Percentiles rank a stretch among this genome's conserved stretches.
Conservation (phyloP, 768 basidiomycete genomes). For the Pulveroboletus sp. region DNA sequence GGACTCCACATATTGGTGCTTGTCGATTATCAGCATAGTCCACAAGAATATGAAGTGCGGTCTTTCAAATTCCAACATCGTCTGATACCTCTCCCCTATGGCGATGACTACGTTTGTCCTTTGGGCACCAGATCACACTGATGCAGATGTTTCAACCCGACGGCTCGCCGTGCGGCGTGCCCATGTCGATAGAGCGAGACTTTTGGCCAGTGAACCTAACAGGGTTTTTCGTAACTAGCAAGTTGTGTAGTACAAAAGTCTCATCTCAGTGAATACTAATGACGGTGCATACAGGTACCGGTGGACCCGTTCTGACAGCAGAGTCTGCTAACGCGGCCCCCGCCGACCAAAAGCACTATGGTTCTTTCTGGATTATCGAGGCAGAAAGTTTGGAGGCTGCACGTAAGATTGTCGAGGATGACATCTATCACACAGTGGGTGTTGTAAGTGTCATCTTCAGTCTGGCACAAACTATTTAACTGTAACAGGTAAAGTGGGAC, state of each 20-base stretch:
- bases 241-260: not conserved
- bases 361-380: conserved; percentile 53
- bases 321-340: conserved; percentile 48
- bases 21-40: too few relatives aligned
- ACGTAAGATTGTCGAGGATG: conserved; percentile 22
- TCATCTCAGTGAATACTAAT: conserved; percentile 10
- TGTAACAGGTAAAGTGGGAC: conserved; percentile 47
- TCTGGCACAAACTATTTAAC: not conserved
- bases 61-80: too few relatives aligned
- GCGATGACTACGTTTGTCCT: too few relatives aligned
- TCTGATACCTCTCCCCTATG: too few relatives aligned
- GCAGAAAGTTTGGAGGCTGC: conserved; percentile 51
- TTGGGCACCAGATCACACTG: conserved; percentile 33
- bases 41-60: too few relatives aligned
- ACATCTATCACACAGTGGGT: conserved; percentile 19
- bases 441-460: conserved; percentile 20
- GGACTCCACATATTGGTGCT: too few relatives aligned
- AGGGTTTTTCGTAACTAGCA: conserved; percentile 50
- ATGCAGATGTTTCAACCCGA: conserved; percentile 30
- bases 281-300: conserved; percentile 43
- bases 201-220: conserved; percentile 28
- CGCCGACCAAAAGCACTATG: conserved; percentile 54
- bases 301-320: conserved; percentile 53
- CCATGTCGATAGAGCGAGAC: conserved; percentile 48
- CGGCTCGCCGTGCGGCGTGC: conserved; percentile 50